These are phyloP conservation scores for Dendrothele bispora DNA, from an alignment of 768 basidiomycete genomes.

Conservation along the genomic window DNA sequence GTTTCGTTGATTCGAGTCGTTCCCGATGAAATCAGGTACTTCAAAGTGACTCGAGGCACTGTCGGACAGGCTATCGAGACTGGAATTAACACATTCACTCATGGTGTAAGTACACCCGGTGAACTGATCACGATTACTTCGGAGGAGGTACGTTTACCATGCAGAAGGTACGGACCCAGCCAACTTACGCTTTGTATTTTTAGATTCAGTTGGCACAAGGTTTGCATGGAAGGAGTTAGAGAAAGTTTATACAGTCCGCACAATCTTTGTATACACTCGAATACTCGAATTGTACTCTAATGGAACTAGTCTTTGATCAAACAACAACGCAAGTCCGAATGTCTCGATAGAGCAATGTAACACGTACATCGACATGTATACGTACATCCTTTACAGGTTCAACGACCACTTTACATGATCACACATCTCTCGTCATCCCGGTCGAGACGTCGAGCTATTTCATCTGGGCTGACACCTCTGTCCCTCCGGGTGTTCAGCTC, in stretches of 20 bases:
- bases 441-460: constrained; percentile 56
- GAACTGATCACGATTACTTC: constrained; percentile 74
- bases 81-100: constrained; percentile 57
- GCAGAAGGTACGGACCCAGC: background rate
- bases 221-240: constrained; percentile 32
- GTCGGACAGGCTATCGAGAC: constrained; percentile 61
- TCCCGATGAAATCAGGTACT: constrained; percentile 82
- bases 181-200: background rate
- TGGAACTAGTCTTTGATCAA: no score
- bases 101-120: constrained; percentile 67
- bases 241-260: no score
- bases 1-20: constrained; percentile 77
- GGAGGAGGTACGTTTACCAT: constrained; percentile 55
- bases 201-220: constrained; percentile 47
- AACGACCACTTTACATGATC: constrained; percentile 73
- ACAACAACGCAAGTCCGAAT: no score
- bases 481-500: constrained; percentile 47
- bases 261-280: no score
- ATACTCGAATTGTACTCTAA: no score
- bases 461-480: constrained; percentile 51
- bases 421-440: constrained; percentile 56
- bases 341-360: no score
- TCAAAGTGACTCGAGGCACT: constrained; percentile 61
- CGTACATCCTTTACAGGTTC: no score
- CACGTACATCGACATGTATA: no score